phyloP scores from a whole-genome alignment of 306 rosid genomes.

The Rubus parviflorus region DNA sequence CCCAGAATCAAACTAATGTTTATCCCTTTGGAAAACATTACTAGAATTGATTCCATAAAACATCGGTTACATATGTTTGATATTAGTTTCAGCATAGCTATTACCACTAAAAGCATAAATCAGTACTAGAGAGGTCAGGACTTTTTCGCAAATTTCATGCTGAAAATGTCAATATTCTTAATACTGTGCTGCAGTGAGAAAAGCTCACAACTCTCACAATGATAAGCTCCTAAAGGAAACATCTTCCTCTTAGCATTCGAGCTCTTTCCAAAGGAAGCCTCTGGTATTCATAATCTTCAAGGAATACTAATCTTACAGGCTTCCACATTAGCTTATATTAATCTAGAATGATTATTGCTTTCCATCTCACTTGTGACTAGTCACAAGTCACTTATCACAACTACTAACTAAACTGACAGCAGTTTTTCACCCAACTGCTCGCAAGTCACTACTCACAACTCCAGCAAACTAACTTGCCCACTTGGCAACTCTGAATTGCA shows the following conservation, averaged over 20 bases:
- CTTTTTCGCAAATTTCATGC: not conserved
- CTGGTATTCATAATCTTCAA: not conserved
- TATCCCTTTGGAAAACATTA: not conserved
- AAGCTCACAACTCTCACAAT: not conserved
- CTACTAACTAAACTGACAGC: not conserved
- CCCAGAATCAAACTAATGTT: conserved; percentile 5
- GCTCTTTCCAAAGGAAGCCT: not conserved
- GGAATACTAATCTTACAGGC: not conserved
- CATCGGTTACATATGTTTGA: not conserved
- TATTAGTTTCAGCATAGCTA: conserved; percentile 4
- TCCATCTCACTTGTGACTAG: conserved; percentile 6
- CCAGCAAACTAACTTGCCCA: not conserved
- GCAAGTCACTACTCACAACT: not conserved
- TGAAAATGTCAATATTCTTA: conserved; percentile 4
- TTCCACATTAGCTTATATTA: not conserved
- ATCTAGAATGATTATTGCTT: not conserved
- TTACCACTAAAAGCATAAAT: not conserved
- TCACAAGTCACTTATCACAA: not conserved
- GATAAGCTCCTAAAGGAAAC: not conserved
- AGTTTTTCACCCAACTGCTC: not conserved
- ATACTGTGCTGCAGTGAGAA: not conserved
- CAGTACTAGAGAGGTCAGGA: not conserved
- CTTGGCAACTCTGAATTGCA: not conserved
- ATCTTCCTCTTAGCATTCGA: not conserved
- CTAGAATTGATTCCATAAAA: conserved; percentile 12